phyloP scores from a whole-genome alignment of 805 yeast genomes.

The Lachancea kluyveri region DNA sequence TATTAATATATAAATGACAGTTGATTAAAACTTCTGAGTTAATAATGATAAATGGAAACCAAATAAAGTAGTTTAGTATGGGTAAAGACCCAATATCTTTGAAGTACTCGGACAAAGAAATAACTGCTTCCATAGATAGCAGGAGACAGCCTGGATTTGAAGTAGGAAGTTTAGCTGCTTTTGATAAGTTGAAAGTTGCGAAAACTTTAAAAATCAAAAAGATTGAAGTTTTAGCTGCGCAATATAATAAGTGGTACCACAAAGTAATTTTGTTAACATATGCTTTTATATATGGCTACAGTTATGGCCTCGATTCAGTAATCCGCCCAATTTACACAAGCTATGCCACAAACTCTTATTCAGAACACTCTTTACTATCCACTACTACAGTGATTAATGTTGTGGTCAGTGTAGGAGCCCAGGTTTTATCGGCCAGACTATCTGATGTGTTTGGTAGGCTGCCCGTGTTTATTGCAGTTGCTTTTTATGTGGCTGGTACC shows the following conservation, averaged over 20 bases:
- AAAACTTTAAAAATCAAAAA: conserved; percentile 41
- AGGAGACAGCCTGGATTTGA: too few species aligned
- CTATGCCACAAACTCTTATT: conserved; percentile 47
- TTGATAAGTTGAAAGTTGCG: too few species aligned
- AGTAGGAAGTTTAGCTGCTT: too few species aligned
- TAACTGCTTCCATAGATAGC: too few species aligned
- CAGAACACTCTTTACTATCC: conserved; percentile 42
- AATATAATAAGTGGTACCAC: conserved; percentile 28
- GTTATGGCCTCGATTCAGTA: conserved; percentile 43
- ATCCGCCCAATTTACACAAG: conserved; percentile 46
- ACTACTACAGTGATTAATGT: conserved; percentile 46
- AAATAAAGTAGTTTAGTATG: too few species aligned
- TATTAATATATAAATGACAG: too few species aligned
- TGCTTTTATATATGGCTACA: conserved; percentile 40
- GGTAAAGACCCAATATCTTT: too few species aligned
- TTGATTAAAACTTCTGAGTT: too few species aligned
- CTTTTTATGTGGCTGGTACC: conserved; percentile 49
- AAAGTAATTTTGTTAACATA: conserved; percentile 33
- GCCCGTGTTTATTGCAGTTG: conserved; percentile 39
- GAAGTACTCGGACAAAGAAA: too few species aligned
- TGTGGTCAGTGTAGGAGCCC: conserved; percentile 52
- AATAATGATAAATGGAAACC: too few species aligned
- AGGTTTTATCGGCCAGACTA: conserved; percentile 48
- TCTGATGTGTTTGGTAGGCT: conserved; percentile 52
- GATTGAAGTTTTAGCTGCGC: conserved; percentile 40